phyloP scores from a whole-genome alignment of 2,329 filamentous ascomycete genomes.

The Fusarium lyarnte region DNA sequence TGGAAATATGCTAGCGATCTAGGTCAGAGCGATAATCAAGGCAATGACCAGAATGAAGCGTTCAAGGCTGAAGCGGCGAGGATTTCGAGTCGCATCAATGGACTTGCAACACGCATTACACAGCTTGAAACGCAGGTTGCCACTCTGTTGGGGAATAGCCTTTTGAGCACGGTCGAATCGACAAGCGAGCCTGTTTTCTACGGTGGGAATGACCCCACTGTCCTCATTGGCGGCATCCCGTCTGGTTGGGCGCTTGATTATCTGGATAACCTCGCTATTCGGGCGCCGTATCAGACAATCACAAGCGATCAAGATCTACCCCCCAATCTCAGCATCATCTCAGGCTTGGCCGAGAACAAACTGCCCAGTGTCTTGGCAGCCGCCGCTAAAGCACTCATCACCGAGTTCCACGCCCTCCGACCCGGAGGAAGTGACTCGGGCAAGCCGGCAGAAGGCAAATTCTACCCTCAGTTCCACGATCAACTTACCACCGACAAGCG shows the following conservation, averaged over 20 bases:
- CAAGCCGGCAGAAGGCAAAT: fast-evolving
- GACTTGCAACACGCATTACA: not conserved
- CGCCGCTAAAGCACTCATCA: not conserved
- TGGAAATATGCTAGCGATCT: slow-evolving; percentile 47
- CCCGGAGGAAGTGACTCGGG: not conserved
- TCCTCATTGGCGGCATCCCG: slow-evolving; percentile 49
- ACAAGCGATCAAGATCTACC: not conserved
- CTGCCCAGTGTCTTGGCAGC: not conserved
- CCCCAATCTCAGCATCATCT: not conserved
- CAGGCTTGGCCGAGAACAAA: fast-evolving
- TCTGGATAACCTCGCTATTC: slow-evolving; percentile 30
- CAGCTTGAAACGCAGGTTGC: not conserved
- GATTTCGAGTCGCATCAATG: not conserved
- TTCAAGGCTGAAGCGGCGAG: not conserved
- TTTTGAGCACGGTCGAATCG: slow-evolving; percentile 25
- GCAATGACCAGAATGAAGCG: not conserved
- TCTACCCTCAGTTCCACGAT: slow-evolving; percentile 1
- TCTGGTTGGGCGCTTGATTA: slow-evolving; percentile 53
- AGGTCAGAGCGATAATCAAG: not conserved
- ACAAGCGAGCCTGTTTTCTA: slow-evolving; percentile 42
- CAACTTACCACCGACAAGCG: not conserved
- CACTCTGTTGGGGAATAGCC: fast-evolving
- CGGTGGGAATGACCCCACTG: slow-evolving; percentile 49
- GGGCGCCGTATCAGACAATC: not conserved
- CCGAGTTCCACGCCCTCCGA: not conserved